phyloP scores from a whole-genome alignment of 768 basidiomycete genomes.

The Cystoderma amianthinum region DNA sequence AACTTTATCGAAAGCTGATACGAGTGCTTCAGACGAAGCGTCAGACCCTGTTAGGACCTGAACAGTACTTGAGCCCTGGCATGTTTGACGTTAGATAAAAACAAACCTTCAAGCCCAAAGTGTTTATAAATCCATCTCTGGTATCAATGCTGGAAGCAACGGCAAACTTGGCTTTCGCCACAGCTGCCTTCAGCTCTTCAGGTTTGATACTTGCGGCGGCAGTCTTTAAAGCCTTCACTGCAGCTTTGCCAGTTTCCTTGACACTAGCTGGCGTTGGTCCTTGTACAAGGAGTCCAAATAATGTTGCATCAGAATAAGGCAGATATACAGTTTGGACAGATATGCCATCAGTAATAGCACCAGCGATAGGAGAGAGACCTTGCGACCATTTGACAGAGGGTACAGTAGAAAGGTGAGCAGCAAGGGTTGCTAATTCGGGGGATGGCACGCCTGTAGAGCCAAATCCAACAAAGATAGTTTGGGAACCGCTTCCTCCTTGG shows the following conservation, averaged over 20 bases:
- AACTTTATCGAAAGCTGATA: constrained; percentile 68
- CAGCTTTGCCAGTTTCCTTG: constrained; percentile 61
- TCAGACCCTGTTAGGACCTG: constrained; percentile 56
- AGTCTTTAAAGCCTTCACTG: constrained; percentile 60
- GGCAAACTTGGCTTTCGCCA: constrained; percentile 84
- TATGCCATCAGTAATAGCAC: constrained; percentile 49
- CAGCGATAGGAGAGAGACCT: constrained; percentile 62
- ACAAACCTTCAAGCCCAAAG: constrained; percentile 61
- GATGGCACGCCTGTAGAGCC: constrained; percentile 62
- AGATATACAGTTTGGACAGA: constrained; percentile 71
- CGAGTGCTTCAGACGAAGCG: constrained; percentile 50
- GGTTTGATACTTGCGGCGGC: constrained; percentile 51
- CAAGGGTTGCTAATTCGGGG: constrained; percentile 72
- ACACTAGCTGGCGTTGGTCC: constrained; percentile 57
- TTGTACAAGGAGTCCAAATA: constrained; percentile 80
- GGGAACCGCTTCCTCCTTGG: constrained; percentile 48
- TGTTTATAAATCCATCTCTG: constrained; percentile 56
- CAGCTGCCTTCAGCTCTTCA: constrained; percentile 73
- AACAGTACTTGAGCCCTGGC: background rate
- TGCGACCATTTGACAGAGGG: constrained; percentile 85
- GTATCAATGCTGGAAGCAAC: constrained; percentile 66
- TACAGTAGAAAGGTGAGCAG: constrained; percentile 72
- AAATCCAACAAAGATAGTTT: constrained; percentile 85
- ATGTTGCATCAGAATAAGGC: constrained; percentile 86
- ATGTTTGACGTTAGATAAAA: background rate